These are phyloP conservation scores for Verticillium nubilum DNA, from an alignment of 2,329 filamentous ascomycete species.

Conservation along the genomic window DNA sequence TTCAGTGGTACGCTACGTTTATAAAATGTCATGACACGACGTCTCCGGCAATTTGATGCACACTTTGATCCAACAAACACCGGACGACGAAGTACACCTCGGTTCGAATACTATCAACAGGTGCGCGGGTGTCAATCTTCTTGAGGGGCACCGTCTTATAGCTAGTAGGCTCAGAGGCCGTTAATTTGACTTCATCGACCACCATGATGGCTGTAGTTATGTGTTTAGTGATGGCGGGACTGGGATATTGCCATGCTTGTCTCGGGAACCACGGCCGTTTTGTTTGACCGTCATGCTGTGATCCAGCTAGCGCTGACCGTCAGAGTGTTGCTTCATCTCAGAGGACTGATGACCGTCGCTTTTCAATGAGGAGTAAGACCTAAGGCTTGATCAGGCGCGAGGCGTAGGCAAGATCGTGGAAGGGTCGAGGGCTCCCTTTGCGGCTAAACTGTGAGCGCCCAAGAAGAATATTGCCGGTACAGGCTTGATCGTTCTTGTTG, in stretches of 20 bases:
- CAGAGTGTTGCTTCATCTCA: no score
- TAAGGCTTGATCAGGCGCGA: no score
- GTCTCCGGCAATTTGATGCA: no score
- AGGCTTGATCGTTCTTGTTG: no score
- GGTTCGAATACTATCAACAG: constrained; percentile 6
- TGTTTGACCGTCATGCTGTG: not conserved
- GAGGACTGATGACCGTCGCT: no score
- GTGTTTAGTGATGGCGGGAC: not conserved
- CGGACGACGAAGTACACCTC: constrained; percentile 11
- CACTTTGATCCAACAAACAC: constrained; percentile 5
- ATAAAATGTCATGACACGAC: no score
- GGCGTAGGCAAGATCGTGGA: no score
- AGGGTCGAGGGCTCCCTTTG: no score
- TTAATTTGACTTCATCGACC: not conserved
- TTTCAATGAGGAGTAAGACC: not conserved
- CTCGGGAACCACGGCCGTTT: not conserved
- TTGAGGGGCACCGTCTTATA: not conserved
- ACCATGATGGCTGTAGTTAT: not conserved
- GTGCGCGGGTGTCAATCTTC: constrained; percentile 3
- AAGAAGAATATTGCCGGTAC: no score
- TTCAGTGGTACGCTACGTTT: no score
- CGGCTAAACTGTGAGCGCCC: no score
- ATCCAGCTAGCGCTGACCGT: not conserved
- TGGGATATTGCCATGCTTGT: no score
- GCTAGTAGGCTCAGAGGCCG: not conserved